Base-by-base conservation (phyloP, 495 filamentous ascomycete species). In the Neurospora intermedia region DNA sequence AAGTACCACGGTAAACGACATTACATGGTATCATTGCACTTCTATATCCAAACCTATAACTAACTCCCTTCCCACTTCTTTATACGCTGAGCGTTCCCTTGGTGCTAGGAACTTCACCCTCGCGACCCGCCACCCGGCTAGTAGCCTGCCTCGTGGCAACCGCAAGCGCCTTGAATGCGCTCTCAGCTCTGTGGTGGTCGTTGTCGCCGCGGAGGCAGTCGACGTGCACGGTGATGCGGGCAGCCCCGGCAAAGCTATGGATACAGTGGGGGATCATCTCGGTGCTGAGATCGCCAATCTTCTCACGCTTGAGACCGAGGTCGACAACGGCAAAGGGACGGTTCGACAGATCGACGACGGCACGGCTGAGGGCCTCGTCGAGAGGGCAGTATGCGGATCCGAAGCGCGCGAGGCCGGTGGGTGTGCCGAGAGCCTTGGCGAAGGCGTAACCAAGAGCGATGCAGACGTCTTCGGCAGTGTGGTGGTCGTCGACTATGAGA, bases 201-300 rank as follows among this genome's bases (percentile, higher is more conserved):
- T 98, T 99, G 69, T 92, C 88, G 38, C 96, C 96, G 71, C 91
- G 87, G 59, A 96, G 78, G 79, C 91, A 93, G 80, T 97, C 93
- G 69, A 98, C 92, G 84, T 99, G 96, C 82, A 98, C 80, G 40
- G 96, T 99, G 69, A 97, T 86, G n/a, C 92, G 89, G 8, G 96
- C 93, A 6, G 88, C 92, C 84, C 95, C 92, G 46, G 95, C 94
- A 83, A 97, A 99, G 83, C 91, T 94, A 83, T 94, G 89, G 81
- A 99, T 80, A 69, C 95, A 95, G 84, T 99, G 96, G 70, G 96
- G 94, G 71, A 99, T 89, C 96, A 98, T 99, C 88, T 99, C 95
- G 69, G 89, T 91, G 86, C 92, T 94, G 77, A 98, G 82, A 76
- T 94, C 92, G 40, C 96, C 96, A 76, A 98, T 92, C 88, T 92